These are phyloP conservation scores for Cladosporium austrohemisphaericum DNA, from an alignment of 2,329 filamentous ascomycete species.

Conservation along the genomic window DNA sequence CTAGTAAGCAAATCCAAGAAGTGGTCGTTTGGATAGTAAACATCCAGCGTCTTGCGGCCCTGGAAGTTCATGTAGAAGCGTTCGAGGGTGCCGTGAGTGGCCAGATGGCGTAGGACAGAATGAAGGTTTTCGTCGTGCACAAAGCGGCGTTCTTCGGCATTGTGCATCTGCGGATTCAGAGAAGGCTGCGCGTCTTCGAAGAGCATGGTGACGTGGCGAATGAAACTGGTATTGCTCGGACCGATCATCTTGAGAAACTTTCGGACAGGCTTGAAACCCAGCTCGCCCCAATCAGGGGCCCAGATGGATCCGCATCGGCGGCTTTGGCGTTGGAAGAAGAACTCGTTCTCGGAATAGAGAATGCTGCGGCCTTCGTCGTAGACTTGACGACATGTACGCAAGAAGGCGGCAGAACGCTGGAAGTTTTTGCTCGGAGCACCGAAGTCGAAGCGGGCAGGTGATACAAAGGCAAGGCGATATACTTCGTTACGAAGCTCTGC, in stretches of 20 bases:
- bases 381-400: slow-evolving; percentile 45
- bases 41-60: slow-evolving; percentile 36
- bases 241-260: slow-evolving; percentile 48
- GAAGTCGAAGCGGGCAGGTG: slow-evolving; percentile 35
- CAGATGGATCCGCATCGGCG: slow-evolving; percentile 36
- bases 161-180: slow-evolving; percentile 36
- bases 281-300: slow-evolving; percentile 41
- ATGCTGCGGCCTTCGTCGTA: slow-evolving; percentile 44
- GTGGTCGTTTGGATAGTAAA: slow-evolving; percentile 35
- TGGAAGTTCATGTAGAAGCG: slow-evolving; percentile 41
- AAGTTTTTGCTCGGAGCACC: slow-evolving; percentile 34
- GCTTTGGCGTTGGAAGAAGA: slow-evolving; percentile 41
- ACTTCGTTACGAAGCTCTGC: slow-evolving; percentile 47
- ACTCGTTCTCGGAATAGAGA: slow-evolving; percentile 50
- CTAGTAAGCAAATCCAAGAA: slow-evolving; percentile 45
- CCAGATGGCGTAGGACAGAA: slow-evolving; percentile 43
- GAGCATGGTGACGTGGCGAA: slow-evolving; percentile 44
- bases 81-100: slow-evolving; percentile 39
- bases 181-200: slow-evolving; percentile 46
- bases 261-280: slow-evolving; percentile 45
- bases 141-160: slow-evolving; percentile 45
- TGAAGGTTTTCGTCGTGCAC: slow-evolving; percentile 46
- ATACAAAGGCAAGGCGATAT: slow-evolving; percentile 43
- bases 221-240: slow-evolving; percentile 42
- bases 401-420: slow-evolving; percentile 41